Base-by-base conservation (phyloP, 495 filamentous ascomycete species). In the Xylaria castorea region DNA sequence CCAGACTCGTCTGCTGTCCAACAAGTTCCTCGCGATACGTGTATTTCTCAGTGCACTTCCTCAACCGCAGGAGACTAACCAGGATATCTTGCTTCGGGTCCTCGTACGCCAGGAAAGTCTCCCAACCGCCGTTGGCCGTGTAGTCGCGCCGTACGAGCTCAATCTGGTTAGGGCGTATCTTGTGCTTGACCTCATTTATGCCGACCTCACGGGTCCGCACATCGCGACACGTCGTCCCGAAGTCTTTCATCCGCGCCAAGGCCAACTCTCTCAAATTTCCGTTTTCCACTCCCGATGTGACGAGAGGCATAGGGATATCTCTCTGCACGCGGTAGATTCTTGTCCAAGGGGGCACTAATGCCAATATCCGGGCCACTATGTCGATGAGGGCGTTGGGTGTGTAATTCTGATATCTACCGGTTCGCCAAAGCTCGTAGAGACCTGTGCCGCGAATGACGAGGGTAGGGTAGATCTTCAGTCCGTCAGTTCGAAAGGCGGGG, bases 51-150 rank as follows among this genome's bases (percentile, higher is more conserved):
- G 92, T 95, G 78, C 96, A 99, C 83, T 97, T 97, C 64, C 96
- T 89, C 71, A 99, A 82, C 18, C 96, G 91, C 50, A 99, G 90
- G 62, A 99, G 84, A 20, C 93, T 97, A 66, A 99, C 97, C 22
- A 99, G 83, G 73, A 99, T 98, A 81, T 99, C 96, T 80, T 98
- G 96, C 84, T 98, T 97, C 3, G 96, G 96, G 78, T 99, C 96
- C 78, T 99, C 96, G 77, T 98, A 99, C 25, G 96, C 94, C 6
- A 99, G 83, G 82, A 99, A 99, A 0, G 97, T 98, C 82, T 99
- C 96, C 96, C 96, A 99, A 18, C 96, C 97, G 27, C 91, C 93
- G 79, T 98, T 99, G 68, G 96, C 96, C 0, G 90, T 86, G 80
- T 99, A 99, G 84, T 99, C 96, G 57, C 96, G 89, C 36, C 96